phyloP scores from a whole-genome alignment of 1,284 basidiomycete species.

The Caloboletus inedulis region DNA sequence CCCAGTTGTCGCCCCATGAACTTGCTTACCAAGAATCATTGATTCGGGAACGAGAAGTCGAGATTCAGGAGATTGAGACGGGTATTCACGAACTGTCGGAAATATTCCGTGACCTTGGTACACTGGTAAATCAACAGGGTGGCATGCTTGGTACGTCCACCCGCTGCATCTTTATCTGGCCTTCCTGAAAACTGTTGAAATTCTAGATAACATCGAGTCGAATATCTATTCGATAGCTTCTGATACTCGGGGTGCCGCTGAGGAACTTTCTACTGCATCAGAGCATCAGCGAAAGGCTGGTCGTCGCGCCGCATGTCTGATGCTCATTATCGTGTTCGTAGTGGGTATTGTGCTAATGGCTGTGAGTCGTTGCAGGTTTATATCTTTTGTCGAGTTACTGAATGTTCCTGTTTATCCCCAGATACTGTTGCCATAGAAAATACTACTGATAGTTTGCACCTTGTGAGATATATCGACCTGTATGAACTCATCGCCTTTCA shows the following conservation, averaged over 20 bases:
- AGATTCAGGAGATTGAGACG: constrained; percentile 95
- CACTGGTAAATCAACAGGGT: constrained; percentile 93
- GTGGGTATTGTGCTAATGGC: constrained; percentile 89
- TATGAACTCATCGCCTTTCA: constrained; percentile 4
- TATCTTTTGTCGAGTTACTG: neutral
- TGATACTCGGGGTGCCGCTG: constrained; percentile 82
- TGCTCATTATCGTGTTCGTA: constrained; percentile 86
- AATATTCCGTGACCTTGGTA: constrained; percentile 96
- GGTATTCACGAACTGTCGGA: constrained; percentile 97
- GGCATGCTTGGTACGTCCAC: constrained; percentile 82
- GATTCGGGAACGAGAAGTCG: constrained; percentile 91
- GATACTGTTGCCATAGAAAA: constrained; percentile 26
- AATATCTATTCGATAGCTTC: constrained; percentile 88
- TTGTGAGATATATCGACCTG: constrained; percentile 1
- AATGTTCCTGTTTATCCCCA: constrained; percentile 4
- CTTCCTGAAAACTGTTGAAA: neutral
- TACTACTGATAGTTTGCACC: neutral
- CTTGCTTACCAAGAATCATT: constrained; percentile 95
- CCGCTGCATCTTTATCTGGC: neutral
- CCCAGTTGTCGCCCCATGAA: constrained; percentile 82
- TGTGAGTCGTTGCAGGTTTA: constrained; percentile 42
- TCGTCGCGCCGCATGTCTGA: constrained; percentile 82
- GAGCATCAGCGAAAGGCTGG: constrained; percentile 96
- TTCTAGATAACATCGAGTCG: constrained; percentile 92
- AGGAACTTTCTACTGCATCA: constrained; percentile 86